These are phyloP conservation scores for Dactylorhiza incarnata DNA, from an alignment of 106 monocot species.

Conservation along the genomic window DNA sequence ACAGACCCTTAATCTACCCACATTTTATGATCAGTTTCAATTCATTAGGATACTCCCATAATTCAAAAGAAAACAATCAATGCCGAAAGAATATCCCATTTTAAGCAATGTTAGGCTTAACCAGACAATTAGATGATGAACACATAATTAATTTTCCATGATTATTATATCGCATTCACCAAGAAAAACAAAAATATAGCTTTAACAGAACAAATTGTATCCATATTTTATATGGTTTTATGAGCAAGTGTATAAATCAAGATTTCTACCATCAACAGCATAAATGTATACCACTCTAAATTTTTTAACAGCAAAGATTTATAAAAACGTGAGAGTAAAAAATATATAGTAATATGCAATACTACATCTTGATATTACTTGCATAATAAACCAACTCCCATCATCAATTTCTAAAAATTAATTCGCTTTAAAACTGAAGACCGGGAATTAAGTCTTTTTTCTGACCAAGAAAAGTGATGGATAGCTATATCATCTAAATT, in stretches of 20 bases:
- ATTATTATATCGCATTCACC: neutral
- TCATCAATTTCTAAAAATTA: neutral
- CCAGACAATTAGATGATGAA: neutral
- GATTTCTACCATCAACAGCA: neutral
- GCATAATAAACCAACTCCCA: neutral
- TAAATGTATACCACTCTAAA: neutral
- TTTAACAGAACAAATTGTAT: neutral
- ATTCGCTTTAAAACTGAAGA: neutral
- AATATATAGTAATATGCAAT: neutral
- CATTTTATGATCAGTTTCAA: neutral
- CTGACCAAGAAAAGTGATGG: too few species aligned
- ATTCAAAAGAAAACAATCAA: neutral
- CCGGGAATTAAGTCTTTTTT: too few species aligned
- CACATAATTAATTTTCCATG: neutral
- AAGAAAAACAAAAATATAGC: neutral
- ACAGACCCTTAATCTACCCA: neutral
- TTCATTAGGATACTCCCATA: neutral
- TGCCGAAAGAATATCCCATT: too few species aligned
- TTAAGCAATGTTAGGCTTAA: neutral
- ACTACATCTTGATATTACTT: neutral
- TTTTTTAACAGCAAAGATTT: neutral
- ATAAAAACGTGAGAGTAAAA: neutral
- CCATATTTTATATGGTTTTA: too few species aligned
- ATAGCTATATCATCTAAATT: neutral
- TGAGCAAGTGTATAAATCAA: neutral